phyloP scores from a whole-genome alignment of 179 eudicot species.

The Dionaea muscipula region DNA sequence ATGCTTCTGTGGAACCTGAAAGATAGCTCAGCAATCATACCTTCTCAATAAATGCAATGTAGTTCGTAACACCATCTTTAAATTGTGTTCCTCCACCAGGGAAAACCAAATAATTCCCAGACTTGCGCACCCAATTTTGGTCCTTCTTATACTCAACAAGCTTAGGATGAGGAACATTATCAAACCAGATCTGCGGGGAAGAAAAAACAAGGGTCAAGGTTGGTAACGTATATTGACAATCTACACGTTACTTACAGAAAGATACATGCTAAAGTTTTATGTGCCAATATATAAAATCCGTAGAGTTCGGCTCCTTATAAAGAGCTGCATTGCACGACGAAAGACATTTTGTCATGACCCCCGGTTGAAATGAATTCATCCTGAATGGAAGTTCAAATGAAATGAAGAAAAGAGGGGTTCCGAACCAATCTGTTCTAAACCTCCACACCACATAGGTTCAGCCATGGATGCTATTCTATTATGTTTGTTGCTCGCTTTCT shows the following conservation, averaged over 20 bases:
- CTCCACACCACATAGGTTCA: no score
- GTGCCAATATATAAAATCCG: no score
- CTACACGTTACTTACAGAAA: background rate
- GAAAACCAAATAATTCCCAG: conserved; percentile 69
- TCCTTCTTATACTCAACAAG: conserved; percentile 95
- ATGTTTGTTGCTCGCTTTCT: no score
- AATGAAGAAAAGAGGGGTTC: no score
- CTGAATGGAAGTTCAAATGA: no score
- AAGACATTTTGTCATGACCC: no score
- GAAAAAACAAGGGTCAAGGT: background rate
- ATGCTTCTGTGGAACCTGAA: background rate
- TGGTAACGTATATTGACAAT: background rate
- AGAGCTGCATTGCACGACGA: no score
- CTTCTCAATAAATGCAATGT: conserved; percentile 64
- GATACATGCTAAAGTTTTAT: background rate
- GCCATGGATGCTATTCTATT: no score
- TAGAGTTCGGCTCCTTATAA: no score
- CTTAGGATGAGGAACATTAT: conserved; percentile 94
- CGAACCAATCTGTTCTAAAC: no score
- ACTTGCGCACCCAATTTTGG: conserved; percentile 79
- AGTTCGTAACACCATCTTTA: conserved; percentile 69
- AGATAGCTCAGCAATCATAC: conserved; percentile 19
- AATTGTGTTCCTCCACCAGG: conserved; percentile 99
- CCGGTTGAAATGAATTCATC: no score
- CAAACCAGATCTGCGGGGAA: conserved; percentile 65